Base-by-base conservation (phyloP, 2,329 filamentous ascomycete genomes). In the Diaporthe aspalathi region DNA sequence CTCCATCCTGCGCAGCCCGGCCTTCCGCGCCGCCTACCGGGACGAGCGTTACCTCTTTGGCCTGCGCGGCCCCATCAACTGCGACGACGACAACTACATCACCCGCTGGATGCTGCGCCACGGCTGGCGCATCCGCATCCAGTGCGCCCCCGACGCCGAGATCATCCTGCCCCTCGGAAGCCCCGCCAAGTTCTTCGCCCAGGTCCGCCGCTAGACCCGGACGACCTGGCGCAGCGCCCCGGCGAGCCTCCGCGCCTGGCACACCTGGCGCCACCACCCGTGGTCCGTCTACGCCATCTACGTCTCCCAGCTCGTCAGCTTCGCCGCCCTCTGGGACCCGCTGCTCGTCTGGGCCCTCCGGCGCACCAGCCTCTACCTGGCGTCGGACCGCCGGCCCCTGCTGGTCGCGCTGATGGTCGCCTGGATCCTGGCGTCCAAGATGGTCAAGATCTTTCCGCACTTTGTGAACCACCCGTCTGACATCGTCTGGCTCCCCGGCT, bases 81-180 rank as follows among this genome's bases (percentile, higher is more conserved):
- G 83, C 0, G 89, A 91, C 72, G 89, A 91, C 71, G 89, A 92
- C 80, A 91, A 91, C 77, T 91, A 85, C 74, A 80, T 88, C 45
- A 91, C 89, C 0, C 82, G 89, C 14, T 88, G 84, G 72, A 81
- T 86, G 7, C 83, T 88, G 52, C 80, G 80, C 12, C 77, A 84
- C 7, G 83, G 83, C n/a, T 89, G 84, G 83, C 80, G 83, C 9
- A 85, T 91, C 71, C 82, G 83, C 56, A 85, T 91, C 65, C 89
- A 92, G 76, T 84, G 85, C 70, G 81, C 82, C 5, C 74, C 80
- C 0, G 83, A 87, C 2, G 81, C 85, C 0, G 79, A 82, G 1
- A 80, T 91, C 43, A 91, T 88, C 0, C 85, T 83, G 0, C 79
- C n/a, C n/a, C n/a, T 91, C 2, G 89, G 88, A 29, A 80, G 79